Evolutionary conservation across 169 alveolate species (phyloP).

Genomic region (Cryptosporidium baileyi): DNA sequence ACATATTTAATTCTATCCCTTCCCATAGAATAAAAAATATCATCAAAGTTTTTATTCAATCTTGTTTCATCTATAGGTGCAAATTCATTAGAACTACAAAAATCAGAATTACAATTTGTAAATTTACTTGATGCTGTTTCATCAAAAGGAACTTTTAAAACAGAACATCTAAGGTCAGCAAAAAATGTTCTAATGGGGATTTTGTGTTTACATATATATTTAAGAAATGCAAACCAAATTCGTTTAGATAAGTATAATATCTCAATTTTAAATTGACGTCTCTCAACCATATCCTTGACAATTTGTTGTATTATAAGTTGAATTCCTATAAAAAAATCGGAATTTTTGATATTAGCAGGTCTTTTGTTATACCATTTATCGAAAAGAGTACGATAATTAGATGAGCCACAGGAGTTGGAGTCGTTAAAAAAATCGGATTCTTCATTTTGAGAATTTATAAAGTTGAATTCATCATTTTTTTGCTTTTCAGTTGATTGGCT

Average conservation of each 20-base stretch:
- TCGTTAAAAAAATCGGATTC: background rate
- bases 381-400: background rate
- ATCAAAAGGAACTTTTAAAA: conserved; percentile 52
- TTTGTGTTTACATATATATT: background rate
- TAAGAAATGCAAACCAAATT: conserved; percentile 37
- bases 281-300: conserved; percentile 50
- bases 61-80: background rate
- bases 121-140: conserved; percentile 18
- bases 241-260: background rate
- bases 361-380: conserved; percentile 49
- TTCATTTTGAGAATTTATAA: background rate
- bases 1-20: conserved; percentile 10
- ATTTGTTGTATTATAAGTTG: conserved; percentile 39
- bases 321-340: conserved; percentile 53
- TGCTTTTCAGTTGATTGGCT: conserved; percentile 39
- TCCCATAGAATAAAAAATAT: conserved; percentile 2
- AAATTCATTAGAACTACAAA: background rate
- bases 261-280: conserved; percentile 5
- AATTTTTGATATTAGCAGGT: conserved; percentile 29
- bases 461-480: background rate
- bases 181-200: conserved; percentile 56
- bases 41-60: background rate
- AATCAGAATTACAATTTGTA: background rate
- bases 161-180: conserved; percentile 58
- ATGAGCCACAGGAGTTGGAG: background rate